Evolutionary conservation across 192 early-diverging fungal species (phyloP), one percentile per base, ranked within the genome.

Genomic region (Radiomyces spectabilis): DNA sequence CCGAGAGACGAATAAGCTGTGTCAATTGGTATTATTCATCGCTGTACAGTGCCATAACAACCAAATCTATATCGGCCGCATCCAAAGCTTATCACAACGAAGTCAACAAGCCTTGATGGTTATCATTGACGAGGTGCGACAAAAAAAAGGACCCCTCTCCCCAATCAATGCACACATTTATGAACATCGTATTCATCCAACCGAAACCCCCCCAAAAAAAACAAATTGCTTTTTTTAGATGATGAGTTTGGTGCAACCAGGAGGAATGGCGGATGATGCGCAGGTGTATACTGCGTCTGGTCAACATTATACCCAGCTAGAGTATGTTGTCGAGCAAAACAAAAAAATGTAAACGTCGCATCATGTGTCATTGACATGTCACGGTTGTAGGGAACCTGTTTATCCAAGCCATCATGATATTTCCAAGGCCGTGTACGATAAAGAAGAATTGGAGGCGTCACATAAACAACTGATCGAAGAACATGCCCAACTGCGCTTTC

Each of bases 11-110:
- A 53, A 93, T 5, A 87, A 86, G 57, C 79, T 97, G 4, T 91
- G 85, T 51, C 79, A 86, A 26, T 61, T 99, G 33, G 75, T 99
- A 6, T 63, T 97, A 15, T 85, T 84, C 0, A 68, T 93, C 38
- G 88, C 94, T 8, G 95, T 99, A 8, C 87, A 89, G 61, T 89
- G 85, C 65, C 79, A 84, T 37, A 68, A 84, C 39, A 99, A 97
- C 63, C 81, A 89, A 55, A 61, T 65, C 10, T 92, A 91, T 57
- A 91, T 99, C 53, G 76, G 76, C 57, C 85, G 81, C 62, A 94
- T 97, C 61, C 90, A 91, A 75, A 67, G 63, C 13, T 64, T 97
- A 29, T 71, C 66, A 29, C 76, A 79, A 53, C 72, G 76, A 12
- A 76, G 75, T 25, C 96, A 99, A 69, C 82, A 85, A 67, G 76